Evolutionary conservation across 176 grass and related monocot genomes (phyloP).

Genomic region (Triticum timopheevii): DNA sequence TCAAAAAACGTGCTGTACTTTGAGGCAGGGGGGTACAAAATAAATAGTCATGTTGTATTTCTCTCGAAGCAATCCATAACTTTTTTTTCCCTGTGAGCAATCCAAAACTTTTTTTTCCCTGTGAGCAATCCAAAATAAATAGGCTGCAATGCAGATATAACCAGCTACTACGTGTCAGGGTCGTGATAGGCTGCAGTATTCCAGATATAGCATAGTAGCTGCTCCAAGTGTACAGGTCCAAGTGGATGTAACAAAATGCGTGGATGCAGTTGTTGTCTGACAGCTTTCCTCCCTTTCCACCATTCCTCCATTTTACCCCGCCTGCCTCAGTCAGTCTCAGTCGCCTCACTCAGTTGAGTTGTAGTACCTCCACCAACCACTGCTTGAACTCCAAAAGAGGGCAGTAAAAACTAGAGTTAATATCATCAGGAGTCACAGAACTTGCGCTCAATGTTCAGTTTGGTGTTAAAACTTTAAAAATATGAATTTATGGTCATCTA

Average conservation of each 20-base stretch:
- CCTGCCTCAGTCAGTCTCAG: background rate
- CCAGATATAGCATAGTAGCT: background rate
- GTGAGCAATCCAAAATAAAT: too few species aligned
- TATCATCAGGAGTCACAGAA: too few species aligned
- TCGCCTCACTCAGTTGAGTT: conserved; percentile 2
- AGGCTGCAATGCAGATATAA: background rate
- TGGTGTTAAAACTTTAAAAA: too few species aligned
- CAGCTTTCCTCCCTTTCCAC: conserved; percentile 29
- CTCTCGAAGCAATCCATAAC: too few species aligned
- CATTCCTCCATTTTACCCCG: background rate
- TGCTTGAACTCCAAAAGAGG: conserved; percentile 16
- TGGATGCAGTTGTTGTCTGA: conserved; percentile 2
- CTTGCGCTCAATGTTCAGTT: too few species aligned
- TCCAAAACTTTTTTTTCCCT: too few species aligned
- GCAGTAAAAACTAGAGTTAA: conserved; percentile 20
- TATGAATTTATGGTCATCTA: too few species aligned
- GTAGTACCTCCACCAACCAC: conserved; percentile 27
- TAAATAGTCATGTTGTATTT: too few species aligned
- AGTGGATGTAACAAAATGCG: conserved; percentile 24
- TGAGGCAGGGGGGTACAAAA: too few species aligned
- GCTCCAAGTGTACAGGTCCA: background rate
- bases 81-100: too few species aligned
- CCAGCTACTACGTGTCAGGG: background rate
- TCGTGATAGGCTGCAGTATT: background rate
- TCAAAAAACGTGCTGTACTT: too few species aligned